Percentiles rank a stretch among this genome's conserved stretches.
Evolutionary conservation across 2,329 filamentous ascomycete species (phyloP).

Genomic region (Chaetomiaceae sp.): DNA sequence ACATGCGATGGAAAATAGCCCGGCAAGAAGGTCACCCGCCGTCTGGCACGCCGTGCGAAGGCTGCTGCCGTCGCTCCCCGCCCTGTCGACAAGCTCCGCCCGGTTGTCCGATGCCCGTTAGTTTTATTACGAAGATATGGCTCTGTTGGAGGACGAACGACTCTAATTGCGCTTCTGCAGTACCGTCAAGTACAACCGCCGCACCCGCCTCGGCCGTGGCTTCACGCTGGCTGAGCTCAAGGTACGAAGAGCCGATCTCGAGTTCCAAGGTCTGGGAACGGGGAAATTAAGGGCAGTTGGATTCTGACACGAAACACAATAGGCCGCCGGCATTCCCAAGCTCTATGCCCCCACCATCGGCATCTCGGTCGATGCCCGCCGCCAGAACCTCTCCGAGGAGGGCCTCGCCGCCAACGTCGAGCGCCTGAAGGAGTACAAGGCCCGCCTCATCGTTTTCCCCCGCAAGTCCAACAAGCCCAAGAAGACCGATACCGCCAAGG

Average conservation of each 20-base stretch:
- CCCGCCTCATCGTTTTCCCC: conserved; percentile 95
- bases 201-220: conserved; percentile 90
- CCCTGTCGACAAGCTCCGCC: conserved; percentile 94
- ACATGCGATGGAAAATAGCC: conserved; percentile 54
- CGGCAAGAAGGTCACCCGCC: conserved; percentile 91
- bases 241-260: conserved; percentile 52
- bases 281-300: neutral
- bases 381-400: conserved; percentile 96
- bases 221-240: conserved; percentile 98
- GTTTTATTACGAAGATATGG: conserved; percentile 11
- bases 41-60: conserved; percentile 88
- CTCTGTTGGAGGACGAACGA: neutral
- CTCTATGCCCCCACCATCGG: conserved; percentile 93
- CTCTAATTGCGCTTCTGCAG: conserved; percentile 20
- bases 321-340: conserved; percentile 95
- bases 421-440: conserved; percentile 96
- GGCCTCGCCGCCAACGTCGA: conserved; percentile 90
- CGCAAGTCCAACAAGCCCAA: conserved; percentile 91
- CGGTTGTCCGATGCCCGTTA: conserved; percentile 87
- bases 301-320: conserved; percentile 10
- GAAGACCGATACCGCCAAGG: conserved; percentile 75
- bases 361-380: conserved; percentile 93
- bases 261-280: too few relatives aligned
- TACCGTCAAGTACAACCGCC: conserved; percentile 92
- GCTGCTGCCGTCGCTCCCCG: conserved; percentile 92